These are phyloP conservation scores for Handroanthus guayacan DNA, from an alignment of 257 asterid genomes.

Conservation along the genomic window DNA sequence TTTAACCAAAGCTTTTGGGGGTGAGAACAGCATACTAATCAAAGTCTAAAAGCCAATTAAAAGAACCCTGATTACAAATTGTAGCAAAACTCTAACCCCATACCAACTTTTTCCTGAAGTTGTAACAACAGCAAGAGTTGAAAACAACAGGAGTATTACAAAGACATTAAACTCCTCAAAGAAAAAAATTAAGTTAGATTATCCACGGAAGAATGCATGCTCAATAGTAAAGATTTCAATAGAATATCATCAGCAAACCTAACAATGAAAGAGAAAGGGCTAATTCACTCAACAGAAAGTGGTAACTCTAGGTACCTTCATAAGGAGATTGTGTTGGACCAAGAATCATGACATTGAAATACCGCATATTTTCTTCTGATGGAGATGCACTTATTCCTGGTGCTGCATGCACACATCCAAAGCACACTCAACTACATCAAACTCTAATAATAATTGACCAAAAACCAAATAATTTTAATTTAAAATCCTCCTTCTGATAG, in stretches of 20 bases:
- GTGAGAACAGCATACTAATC: too few species aligned
- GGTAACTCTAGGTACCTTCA: constrained; percentile 58
- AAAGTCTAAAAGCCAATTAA: neutral
- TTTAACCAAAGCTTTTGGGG: too few species aligned
- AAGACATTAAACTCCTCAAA: constrained; percentile 1
- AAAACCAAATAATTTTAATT: too few species aligned
- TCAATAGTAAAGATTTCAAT: too few species aligned
- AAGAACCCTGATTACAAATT: neutral
- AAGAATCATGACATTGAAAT: constrained; percentile 88
- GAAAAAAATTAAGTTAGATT: too few species aligned
- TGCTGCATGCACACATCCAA: constrained; percentile 54
- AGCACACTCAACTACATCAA: neutral
- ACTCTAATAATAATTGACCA: too few species aligned
- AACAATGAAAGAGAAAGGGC: neutral
- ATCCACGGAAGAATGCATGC: neutral
- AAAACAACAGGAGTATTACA: constrained; percentile 8
- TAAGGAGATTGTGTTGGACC: constrained; percentile 91
- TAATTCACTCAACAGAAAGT: neutral
- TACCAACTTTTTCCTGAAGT: neutral
- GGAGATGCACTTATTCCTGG: constrained; percentile 96
- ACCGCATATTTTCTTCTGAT: constrained; percentile 86
- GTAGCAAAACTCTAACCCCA: neutral
- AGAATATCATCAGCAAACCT: too few species aligned
- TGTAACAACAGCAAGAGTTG: neutral
- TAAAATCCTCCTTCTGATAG: too few species aligned